Percentiles rank a stretch among this genome's conserved stretches.
Conservation (phyloP, 2,329 filamentous ascomycete genomes). For the Mycosphaerella arachidis region DNA sequence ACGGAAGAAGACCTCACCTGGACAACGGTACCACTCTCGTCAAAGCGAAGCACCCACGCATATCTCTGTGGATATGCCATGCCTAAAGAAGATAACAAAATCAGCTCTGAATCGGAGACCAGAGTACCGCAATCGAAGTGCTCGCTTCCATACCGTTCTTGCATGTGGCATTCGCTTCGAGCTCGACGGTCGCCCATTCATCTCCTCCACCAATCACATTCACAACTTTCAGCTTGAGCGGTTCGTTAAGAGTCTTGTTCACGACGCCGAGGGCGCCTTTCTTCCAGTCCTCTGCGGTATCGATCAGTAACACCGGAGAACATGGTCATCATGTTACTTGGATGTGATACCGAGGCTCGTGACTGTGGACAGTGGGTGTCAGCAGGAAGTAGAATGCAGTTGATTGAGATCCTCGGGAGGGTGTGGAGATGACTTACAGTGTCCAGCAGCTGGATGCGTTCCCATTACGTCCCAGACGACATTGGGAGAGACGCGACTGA, state of each 20-base stretch:
- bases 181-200: conserved; percentile 27
- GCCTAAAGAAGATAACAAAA: conserved; percentile 3
- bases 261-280: conserved; percentile 24
- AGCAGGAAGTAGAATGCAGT: background rate
- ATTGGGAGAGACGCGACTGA: conserved; percentile 24
- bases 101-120: background rate
- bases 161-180: conserved; percentile 26
- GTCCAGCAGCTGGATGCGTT: conserved; percentile 26
- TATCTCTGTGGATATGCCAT: conserved; percentile 28
- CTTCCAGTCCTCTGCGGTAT: conserved; percentile 24
- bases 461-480: conserved; percentile 31
- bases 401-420: too few species aligned
- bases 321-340: too few species aligned
- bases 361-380: background rate
- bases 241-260: conserved; percentile 21
- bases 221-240: conserved; percentile 22
- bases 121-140: too few species aligned
- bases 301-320: background rate
- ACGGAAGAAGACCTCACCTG: conserved; percentile 12
- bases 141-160: conserved; percentile 23
- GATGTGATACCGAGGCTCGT: conserved; percentile 19
- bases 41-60: conserved; percentile 27
- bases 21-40: conserved; percentile 25
- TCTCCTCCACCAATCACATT: conserved; percentile 28
- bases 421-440: conserved; percentile 6